phyloP scores from a whole-genome alignment of 352 stramenopile genomes.

The Phytophthora palmivora region DNA sequence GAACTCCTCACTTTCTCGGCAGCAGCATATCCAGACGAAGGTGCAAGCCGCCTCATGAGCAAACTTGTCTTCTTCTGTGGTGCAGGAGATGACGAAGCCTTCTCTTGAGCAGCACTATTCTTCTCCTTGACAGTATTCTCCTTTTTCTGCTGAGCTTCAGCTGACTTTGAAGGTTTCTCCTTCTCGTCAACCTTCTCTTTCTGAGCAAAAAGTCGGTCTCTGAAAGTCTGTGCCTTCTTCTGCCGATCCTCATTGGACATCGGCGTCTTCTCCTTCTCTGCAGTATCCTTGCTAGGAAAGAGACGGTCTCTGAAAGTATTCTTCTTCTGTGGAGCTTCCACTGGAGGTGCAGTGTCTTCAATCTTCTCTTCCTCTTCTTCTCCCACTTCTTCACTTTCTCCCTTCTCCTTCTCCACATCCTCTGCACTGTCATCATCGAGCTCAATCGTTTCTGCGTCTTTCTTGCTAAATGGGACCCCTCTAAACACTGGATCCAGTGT shows the following conservation, averaged over 20 bases:
- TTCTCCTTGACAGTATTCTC: constrained; percentile 6
- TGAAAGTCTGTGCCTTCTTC: constrained; percentile 1
- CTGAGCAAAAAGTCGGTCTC: background rate
- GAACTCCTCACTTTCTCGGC: constrained; percentile 14
- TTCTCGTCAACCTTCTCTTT: background rate
- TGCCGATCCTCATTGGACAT: background rate
- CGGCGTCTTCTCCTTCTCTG: background rate
- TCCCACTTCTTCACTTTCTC: no score
- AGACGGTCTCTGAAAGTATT: constrained; percentile 19
- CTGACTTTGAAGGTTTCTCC: background rate
- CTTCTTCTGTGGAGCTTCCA: constrained; percentile 5
- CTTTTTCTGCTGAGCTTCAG: constrained; percentile 6
- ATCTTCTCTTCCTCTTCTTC: no score
- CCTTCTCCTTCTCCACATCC: constrained; percentile 8
- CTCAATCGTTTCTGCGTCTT: constrained; percentile 31
- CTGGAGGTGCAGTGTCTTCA: background rate
- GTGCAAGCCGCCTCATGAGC: constrained; percentile 4
- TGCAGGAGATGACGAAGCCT: background rate
- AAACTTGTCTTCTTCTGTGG: constrained; percentile 4
- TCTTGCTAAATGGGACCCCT: constrained; percentile 31
- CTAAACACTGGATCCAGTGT: constrained; percentile 37
- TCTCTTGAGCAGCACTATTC: background rate
- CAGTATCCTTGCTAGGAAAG: constrained; percentile 7
- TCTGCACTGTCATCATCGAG: constrained; percentile 27
- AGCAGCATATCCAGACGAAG: constrained; percentile 14